phyloP scores from a whole-genome alignment of 2,329 filamentous ascomycete genomes.

The Rutstroemia sp. region DNA sequence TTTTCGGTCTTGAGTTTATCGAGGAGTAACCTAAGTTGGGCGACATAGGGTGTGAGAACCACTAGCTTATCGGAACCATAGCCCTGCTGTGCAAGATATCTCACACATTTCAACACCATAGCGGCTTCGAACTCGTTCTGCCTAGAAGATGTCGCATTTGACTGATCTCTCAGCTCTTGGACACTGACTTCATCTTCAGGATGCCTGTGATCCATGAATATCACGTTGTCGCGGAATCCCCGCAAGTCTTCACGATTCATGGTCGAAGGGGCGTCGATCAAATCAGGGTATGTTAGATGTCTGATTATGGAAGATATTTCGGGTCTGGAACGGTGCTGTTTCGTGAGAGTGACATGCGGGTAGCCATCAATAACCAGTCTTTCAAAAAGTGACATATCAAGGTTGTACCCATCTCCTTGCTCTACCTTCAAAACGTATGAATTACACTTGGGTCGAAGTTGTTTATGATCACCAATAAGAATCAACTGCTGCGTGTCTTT shows the following conservation, averaged over 20 bases:
- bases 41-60: slow-evolving; percentile 65
- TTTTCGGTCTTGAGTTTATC: slow-evolving; percentile 46
- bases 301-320: slow-evolving; percentile 56
- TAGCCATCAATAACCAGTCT: slow-evolving; percentile 51
- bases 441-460: slow-evolving; percentile 61
- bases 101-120: slow-evolving; percentile 58
- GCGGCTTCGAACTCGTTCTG: slow-evolving; percentile 57
- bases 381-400: slow-evolving; percentile 65
- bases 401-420: slow-evolving; percentile 55
- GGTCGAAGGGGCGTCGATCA: slow-evolving; percentile 49
- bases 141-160: slow-evolving; percentile 42
- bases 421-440: slow-evolving; percentile 52
- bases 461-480: slow-evolving; percentile 67
- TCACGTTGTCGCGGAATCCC: slow-evolving; percentile 52
- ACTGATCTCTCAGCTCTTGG: slow-evolving; percentile 42
- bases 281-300: slow-evolving; percentile 52
- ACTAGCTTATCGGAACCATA: slow-evolving; percentile 60
- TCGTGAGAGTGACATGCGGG: slow-evolving; percentile 44
- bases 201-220: slow-evolving; percentile 58
- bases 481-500: slow-evolving; percentile 53
- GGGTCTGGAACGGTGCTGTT: slow-evolving; percentile 63
- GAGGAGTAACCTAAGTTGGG: slow-evolving; percentile 53
- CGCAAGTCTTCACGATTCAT: slow-evolving; percentile 37
- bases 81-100: slow-evolving; percentile 63
- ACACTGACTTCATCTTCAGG: slow-evolving; percentile 42